Evolutionary conservation across 371 early-diverging fungal genomes (phyloP).

Genomic region (Mucor piriformis): DNA sequence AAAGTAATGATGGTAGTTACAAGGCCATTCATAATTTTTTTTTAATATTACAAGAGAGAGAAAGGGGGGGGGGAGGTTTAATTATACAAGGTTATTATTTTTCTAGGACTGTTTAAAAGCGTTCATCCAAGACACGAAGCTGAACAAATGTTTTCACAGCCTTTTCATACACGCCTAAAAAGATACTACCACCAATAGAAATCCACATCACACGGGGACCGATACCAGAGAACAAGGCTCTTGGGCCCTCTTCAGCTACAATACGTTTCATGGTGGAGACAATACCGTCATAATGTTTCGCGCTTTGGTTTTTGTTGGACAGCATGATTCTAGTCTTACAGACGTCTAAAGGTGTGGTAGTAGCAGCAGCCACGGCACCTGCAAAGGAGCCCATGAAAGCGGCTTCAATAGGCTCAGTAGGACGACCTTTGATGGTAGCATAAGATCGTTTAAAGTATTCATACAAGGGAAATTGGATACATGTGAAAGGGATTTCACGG

Average conservation of each 20-base stretch:
- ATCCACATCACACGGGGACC: constrained; percentile 96
- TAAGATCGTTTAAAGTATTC: constrained; percentile 81
- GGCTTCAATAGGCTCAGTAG: constrained; percentile 79
- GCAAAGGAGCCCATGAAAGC: constrained; percentile 87
- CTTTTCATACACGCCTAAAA: constrained; percentile 94
- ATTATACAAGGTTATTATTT: neutral
- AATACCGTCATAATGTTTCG: constrained; percentile 72
- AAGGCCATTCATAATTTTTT: constrained; percentile 9
- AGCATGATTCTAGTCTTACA: constrained; percentile 92
- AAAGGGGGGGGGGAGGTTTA: constrained; percentile 1
- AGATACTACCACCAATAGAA: constrained; percentile 92
- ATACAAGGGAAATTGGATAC: constrained; percentile 95
- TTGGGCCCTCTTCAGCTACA: constrained; percentile 77
- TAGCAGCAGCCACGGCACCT: constrained; percentile 89
- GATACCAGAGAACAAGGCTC: constrained; percentile 83
- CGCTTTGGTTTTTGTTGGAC: constrained; percentile 41
- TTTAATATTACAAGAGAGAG: constrained; percentile 6
- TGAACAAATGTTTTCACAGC: constrained; percentile 59
- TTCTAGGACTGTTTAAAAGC: constrained; percentile 10
- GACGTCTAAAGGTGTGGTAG: constrained; percentile 94
- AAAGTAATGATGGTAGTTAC: constrained; percentile 27
- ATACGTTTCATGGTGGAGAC: constrained; percentile 74
- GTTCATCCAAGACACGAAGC: constrained; percentile 39
- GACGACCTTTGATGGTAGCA: constrained; percentile 46
- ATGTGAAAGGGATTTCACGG: constrained; percentile 93